A percentile compares a stretch with the other conserved stretches of the same genome.
Evolutionary conservation across 2,329 filamentous ascomycete species (phyloP).

Genomic region (Sphaceloma murrayae): DNA sequence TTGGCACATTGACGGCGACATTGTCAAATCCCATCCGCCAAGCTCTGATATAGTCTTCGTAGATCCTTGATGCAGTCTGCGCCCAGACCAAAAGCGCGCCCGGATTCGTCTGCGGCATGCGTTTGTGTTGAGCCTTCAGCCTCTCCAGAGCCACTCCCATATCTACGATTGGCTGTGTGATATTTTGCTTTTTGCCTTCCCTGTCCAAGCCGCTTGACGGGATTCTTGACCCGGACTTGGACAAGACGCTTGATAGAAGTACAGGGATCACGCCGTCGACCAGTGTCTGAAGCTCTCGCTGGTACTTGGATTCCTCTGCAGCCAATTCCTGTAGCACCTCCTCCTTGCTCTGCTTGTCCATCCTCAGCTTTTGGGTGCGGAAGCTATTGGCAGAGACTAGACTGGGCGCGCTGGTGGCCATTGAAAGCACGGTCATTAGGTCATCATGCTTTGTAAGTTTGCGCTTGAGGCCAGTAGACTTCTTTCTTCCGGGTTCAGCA

Average conservation of each 20-base stretch:
- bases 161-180: conserved; percentile 79
- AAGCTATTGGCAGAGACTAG: conserved; percentile 70
- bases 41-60: conserved; percentile 72
- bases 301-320: conserved; percentile 78
- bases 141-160: conserved; percentile 90
- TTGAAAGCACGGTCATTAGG: conserved; percentile 81
- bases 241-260: conserved; percentile 73
- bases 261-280: conserved; percentile 95
- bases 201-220: conserved; percentile 58
- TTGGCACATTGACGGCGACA: conserved; percentile 84
- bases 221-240: conserved; percentile 47
- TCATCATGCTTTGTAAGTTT: conserved; percentile 86
- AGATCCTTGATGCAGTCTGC: conserved; percentile 64
- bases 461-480: conserved; percentile 51
- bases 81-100: conserved; percentile 73
- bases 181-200: conserved; percentile 33
- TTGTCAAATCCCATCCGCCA: conserved; percentile 95
- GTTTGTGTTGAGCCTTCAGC: conserved; percentile 68
- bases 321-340: conserved; percentile 73
- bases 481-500: conserved; percentile 22
- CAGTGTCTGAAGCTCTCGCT: conserved; percentile 80
- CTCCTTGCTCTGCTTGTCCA: conserved; percentile 58
- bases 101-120: conserved; percentile 64
- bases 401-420: conserved; percentile 57
- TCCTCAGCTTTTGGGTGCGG: conserved; percentile 58